Evolutionary conservation across 768 basidiomycete genomes (phyloP).

Genomic region (Mycena rebaudengoi): DNA sequence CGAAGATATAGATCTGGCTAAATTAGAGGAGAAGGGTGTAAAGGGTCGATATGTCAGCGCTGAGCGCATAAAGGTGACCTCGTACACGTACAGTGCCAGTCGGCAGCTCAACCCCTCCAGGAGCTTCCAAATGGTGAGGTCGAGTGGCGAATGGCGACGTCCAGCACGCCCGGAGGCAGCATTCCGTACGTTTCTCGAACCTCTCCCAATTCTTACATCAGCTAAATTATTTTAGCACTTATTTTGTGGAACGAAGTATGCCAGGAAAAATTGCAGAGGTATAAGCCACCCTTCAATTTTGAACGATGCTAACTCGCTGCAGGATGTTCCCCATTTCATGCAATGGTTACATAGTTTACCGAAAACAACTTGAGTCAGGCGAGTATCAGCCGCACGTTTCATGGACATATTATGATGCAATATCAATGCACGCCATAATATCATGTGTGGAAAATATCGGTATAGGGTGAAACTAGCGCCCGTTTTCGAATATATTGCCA

Average conservation of each 20-base stretch:
- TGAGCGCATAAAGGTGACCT: slow-evolving; percentile 72
- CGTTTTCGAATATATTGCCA: no score
- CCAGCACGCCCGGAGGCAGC: slow-evolving; percentile 73
- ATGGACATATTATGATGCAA: not conserved
- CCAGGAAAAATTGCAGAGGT: slow-evolving; percentile 71
- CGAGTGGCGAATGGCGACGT: slow-evolving; percentile 86
- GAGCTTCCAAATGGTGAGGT: slow-evolving; percentile 70
- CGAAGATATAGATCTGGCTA: slow-evolving; percentile 62
- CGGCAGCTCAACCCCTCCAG: no score
- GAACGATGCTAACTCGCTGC: slow-evolving; percentile 1
- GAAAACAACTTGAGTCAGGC: slow-evolving; percentile 14
- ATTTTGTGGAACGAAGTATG: slow-evolving; percentile 69
- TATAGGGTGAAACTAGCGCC: no score
- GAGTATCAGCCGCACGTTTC: not conserved
- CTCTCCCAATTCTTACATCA: no score
- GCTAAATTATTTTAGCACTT: no score
- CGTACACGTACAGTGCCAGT: no score
- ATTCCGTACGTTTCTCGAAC: no score
- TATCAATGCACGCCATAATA: not conserved
- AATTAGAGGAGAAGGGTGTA: slow-evolving; percentile 69
- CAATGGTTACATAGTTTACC: slow-evolving; percentile 62
- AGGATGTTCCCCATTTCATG: slow-evolving; percentile 82
- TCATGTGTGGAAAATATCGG: no score
- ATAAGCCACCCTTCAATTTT: slow-evolving; percentile 14
- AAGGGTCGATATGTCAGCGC: slow-evolving; percentile 76